These are phyloP conservation scores for Penstemon eatonii DNA, from an alignment of 257 asterid species.

Conservation along the genomic window DNA sequence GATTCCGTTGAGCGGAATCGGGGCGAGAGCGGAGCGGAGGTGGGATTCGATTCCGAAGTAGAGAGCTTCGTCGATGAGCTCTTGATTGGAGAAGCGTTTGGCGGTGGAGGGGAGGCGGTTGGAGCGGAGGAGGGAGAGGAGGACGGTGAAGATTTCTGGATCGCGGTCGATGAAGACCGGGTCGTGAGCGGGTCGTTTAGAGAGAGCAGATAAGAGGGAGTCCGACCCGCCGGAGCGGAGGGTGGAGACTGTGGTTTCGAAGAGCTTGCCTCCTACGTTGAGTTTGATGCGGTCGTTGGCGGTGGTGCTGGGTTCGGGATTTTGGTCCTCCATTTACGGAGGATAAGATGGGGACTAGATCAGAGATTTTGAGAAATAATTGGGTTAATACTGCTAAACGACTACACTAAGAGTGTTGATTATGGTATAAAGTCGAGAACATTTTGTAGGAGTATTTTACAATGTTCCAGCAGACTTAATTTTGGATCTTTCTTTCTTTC, in stretches of 20 bases:
- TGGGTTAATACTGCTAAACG: conserved; percentile 13
- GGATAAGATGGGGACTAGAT: conserved; percentile 8
- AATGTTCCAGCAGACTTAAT: no score
- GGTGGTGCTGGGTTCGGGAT: conserved; percentile 28
- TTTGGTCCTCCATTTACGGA: conserved; percentile 44
- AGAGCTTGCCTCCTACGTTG: conserved; percentile 94
- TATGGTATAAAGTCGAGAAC: no score
- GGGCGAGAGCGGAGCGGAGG: conserved; percentile 74
- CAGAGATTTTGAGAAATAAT: conserved; percentile 8
- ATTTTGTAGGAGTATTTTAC: no score
- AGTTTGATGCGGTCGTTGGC: conserved; percentile 71
- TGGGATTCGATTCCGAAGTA: conserved; percentile 86
- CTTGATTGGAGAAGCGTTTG: conserved; percentile 71
- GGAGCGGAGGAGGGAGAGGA: conserved; percentile 90
- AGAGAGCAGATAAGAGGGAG: conserved; percentile 65
- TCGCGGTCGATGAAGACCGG: conserved; percentile 93
- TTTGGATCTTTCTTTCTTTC: no score
- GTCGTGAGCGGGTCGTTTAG: conserved; percentile 53
- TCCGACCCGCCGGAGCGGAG: conserved; percentile 86
- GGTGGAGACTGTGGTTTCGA: conserved; percentile 83
- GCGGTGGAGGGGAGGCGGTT: conserved; percentile 87
- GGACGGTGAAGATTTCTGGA: conserved; percentile 81
- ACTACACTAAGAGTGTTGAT: no score
- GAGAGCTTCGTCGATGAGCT: conserved; percentile 77
- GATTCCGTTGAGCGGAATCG: conserved; percentile 58